phyloP scores from a whole-genome alignment of 495 filamentous ascomycete species.

The Margaritispora aquatica region DNA sequence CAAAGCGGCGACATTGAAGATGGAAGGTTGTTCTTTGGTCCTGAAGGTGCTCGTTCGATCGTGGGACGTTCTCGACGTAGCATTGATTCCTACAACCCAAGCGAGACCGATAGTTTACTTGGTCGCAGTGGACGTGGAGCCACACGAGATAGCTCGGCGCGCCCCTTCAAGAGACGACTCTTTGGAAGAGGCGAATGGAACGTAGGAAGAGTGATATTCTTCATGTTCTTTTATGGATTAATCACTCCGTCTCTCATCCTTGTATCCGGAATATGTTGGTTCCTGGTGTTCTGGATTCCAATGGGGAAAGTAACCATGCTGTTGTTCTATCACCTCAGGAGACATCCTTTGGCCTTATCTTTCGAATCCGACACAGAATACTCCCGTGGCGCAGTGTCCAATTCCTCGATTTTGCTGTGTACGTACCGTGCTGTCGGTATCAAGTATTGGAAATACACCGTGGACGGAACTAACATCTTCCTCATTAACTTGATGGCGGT shows the following conservation, averaged over 20 bases:
- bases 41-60: constrained; percentile 68
- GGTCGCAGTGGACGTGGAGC: constrained; percentile 50
- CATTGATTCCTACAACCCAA: constrained; percentile 65
- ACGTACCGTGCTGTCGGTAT: constrained; percentile 92
- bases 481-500: constrained; percentile 93
- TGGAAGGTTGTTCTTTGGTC: constrained; percentile 92
- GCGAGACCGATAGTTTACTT: constrained; percentile 85
- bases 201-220: constrained; percentile 89
- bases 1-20: constrained; percentile 96
- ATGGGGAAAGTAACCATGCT: constrained; percentile 95
- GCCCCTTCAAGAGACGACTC: constrained; percentile 73
- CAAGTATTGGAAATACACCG: constrained; percentile 99
- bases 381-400: constrained; percentile 59
- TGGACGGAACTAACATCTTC: constrained; percentile 98
- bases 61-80: constrained; percentile 85
- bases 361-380: constrained; percentile 84
- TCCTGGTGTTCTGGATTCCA: constrained; percentile 94
- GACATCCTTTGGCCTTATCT: constrained; percentile 85
- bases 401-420: constrained; percentile 87
- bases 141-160: constrained; percentile 27
- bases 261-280: constrained; percentile 86
- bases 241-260: constrained; percentile 84
- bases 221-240: constrained; percentile 91
- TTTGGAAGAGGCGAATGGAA: constrained; percentile 98
- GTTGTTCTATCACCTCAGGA: constrained; percentile 83